phyloP scores from a whole-genome alignment of 2,329 filamentous ascomycete genomes.

The Arthrobotrys iridis region DNA sequence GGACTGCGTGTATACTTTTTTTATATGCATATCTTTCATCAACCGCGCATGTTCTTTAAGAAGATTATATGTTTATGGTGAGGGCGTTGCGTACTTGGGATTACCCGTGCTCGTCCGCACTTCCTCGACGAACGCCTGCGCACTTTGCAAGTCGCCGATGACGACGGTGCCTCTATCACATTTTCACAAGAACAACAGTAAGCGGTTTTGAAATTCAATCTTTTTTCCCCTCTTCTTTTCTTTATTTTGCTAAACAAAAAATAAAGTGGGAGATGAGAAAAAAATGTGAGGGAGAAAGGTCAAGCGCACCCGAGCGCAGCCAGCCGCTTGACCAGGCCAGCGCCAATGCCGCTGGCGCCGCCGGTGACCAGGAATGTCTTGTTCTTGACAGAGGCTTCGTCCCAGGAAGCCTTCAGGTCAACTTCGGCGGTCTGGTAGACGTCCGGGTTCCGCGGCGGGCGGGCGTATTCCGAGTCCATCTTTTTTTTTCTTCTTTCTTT shows the following conservation, averaged over 20 bases:
- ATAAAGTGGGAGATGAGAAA: too few relatives aligned
- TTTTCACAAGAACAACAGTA: not conserved
- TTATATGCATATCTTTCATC: not conserved
- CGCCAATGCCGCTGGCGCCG: conserved; percentile 71
- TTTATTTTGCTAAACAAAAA: too few relatives aligned
- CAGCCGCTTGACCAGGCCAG: conserved; percentile 68
- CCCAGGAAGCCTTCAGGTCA: conserved; percentile 64
- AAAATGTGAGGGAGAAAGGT: not conserved
- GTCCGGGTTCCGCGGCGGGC: conserved; percentile 42
- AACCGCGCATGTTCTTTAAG: not conserved
- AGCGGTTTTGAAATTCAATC: not conserved
- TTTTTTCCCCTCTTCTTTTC: too few relatives aligned
- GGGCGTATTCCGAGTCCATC: conserved; percentile 49
- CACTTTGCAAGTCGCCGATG: conserved; percentile 72
- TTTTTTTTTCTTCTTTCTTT: not conserved
- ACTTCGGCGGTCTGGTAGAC: conserved; percentile 63
- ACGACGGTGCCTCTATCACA: conserved; percentile 67
- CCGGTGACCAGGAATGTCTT: conserved; percentile 74
- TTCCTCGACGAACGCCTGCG: conserved; percentile 68
- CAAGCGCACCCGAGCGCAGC: conserved; percentile 64
- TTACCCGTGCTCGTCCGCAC: conserved; percentile 64
- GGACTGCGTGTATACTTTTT: conserved; percentile 66
- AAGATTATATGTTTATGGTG: not conserved
- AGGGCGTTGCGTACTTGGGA: conserved; percentile 58
- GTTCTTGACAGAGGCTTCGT: conserved; percentile 64